phyloP scores from a whole-genome alignment of 1,284 basidiomycete genomes.

The Heliocybe sulcata region DNA sequence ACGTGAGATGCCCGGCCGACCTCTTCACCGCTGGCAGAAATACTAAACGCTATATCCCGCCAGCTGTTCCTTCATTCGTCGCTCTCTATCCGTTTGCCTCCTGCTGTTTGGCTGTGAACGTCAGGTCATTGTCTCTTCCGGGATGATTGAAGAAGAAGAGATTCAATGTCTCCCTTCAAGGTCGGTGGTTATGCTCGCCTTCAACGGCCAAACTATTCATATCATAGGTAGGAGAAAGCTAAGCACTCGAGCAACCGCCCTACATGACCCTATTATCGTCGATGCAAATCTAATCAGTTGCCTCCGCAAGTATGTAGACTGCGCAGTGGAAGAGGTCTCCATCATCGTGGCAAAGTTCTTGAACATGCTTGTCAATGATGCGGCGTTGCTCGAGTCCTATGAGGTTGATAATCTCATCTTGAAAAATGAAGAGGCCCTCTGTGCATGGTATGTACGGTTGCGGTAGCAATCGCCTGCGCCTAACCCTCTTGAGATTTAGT shows the following conservation, averaged over 20 bases:
- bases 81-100: constrained; percentile 50
- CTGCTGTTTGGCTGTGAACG: constrained; percentile 61
- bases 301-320: constrained; percentile 43
- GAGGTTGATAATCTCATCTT: constrained; percentile 68
- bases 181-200: constrained; percentile 23
- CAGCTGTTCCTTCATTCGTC: constrained; percentile 40
- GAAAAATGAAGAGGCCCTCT: constrained; percentile 47
- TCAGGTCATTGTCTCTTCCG: constrained; percentile 28
- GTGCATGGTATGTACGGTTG: constrained; percentile 38
- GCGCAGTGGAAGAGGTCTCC: constrained; percentile 41
- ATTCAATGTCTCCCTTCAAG: constrained; percentile 44
- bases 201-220: constrained; percentile 1
- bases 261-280: constrained; percentile 50
- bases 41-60: constrained; percentile 18
- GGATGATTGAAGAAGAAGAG: constrained; percentile 40
- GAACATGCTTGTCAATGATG: constrained; percentile 47
- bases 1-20: constrained; percentile 24
- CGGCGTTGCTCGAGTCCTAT: constrained; percentile 49
- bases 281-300: constrained; percentile 44
- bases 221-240: constrained; percentile 37
- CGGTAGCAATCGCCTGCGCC: background rate
- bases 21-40: constrained; percentile 3
- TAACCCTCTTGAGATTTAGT: constrained; percentile 24
- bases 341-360: constrained; percentile 56
- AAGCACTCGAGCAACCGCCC: constrained; percentile 29